Conservation (phyloP, 2,329 filamentous ascomycete species). For the Alternaria conjuncta region DNA sequence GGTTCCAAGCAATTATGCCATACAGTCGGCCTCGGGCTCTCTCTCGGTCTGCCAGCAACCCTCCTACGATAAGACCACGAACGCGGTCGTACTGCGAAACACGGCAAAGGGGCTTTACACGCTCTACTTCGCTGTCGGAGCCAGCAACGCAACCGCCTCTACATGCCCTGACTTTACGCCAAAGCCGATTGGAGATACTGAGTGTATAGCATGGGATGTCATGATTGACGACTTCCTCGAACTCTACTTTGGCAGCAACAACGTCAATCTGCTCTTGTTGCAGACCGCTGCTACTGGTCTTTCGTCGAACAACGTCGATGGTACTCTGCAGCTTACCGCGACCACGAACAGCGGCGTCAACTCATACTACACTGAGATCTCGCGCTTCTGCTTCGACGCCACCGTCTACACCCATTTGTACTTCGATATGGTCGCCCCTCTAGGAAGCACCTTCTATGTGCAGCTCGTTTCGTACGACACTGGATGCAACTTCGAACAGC, state of each 20-base stretch:
- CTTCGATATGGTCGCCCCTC: constrained; percentile 13
- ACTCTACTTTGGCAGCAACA: constrained; percentile 16
- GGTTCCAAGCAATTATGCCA: constrained; percentile 2
- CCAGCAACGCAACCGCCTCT: neutral
- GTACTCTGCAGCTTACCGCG: constrained; percentile 11
- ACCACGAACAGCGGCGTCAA: constrained; percentile 11
- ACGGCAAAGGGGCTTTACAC: constrained; percentile 7
- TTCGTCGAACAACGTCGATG: constrained; percentile 10
- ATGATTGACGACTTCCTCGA: constrained; percentile 13
- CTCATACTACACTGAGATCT: constrained; percentile 13
- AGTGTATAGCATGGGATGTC: constrained; percentile 14
- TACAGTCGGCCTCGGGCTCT: constrained; percentile 6
- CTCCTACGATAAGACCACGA: constrained; percentile 9
- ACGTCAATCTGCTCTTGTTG: constrained; percentile 10
- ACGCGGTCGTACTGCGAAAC: constrained; percentile 11
- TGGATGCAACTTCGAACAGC: neutral
- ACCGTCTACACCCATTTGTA: constrained; percentile 12
- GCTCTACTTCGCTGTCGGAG: neutral
- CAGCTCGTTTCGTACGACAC: constrained; percentile 13
- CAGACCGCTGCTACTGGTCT: constrained; percentile 9
- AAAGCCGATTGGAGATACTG: constrained; percentile 3
- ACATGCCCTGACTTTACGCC: constrained; percentile 13
- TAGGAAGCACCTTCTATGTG: constrained; percentile 7
- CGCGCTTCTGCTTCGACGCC: constrained; percentile 13
- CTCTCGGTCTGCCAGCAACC: constrained; percentile 11